These are phyloP conservation scores for Lodderomyces jiufengensis DNA, from an alignment of 1,139 yeast species.

Conservation along the genomic window DNA sequence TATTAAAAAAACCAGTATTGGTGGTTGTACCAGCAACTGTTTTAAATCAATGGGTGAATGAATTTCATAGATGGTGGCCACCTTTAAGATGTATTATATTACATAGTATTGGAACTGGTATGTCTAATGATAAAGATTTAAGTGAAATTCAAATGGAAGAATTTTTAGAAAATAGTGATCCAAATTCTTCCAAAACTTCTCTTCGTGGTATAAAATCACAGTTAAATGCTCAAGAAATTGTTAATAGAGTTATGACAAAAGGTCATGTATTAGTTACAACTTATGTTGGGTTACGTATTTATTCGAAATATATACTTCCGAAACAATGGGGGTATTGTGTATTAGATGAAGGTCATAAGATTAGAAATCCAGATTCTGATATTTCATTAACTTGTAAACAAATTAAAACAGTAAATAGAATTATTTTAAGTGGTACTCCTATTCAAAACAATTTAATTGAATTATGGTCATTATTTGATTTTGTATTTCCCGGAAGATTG, in stretches of 20 bases:
- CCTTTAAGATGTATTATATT: constrained; percentile 80
- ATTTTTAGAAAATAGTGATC: constrained; percentile 44
- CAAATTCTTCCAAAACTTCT: constrained; percentile 33
- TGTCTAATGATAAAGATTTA: constrained; percentile 40
- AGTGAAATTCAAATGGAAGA: constrained; percentile 52
- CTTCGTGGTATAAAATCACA: constrained; percentile 31
- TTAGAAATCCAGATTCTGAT: constrained; percentile 89
- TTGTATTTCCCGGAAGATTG: constrained; percentile 87
- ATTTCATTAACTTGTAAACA: constrained; percentile 84
- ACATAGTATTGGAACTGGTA: constrained; percentile 91
- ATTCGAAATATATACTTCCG: constrained; percentile 65
- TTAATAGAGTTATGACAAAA: constrained; percentile 47
- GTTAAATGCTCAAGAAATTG: constrained; percentile 41
- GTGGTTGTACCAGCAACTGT: constrained; percentile 97
- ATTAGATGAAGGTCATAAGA: constrained; percentile 94
- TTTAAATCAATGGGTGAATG: constrained; percentile 92
- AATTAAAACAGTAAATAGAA: constrained; percentile 72
- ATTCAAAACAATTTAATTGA: constrained; percentile 90
- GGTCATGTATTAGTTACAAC: constrained; percentile 92
- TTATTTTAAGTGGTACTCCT: constrained; percentile 75
- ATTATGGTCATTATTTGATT: constrained; percentile 92
- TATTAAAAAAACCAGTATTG: constrained; percentile 71
- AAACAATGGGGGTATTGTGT: constrained; percentile 87
- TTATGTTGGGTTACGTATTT: constrained; percentile 82
- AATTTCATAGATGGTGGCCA: constrained; percentile 98